Base-by-base conservation (phyloP, 768 basidiomycete species). In the Leucosporidium scottii region DNA sequence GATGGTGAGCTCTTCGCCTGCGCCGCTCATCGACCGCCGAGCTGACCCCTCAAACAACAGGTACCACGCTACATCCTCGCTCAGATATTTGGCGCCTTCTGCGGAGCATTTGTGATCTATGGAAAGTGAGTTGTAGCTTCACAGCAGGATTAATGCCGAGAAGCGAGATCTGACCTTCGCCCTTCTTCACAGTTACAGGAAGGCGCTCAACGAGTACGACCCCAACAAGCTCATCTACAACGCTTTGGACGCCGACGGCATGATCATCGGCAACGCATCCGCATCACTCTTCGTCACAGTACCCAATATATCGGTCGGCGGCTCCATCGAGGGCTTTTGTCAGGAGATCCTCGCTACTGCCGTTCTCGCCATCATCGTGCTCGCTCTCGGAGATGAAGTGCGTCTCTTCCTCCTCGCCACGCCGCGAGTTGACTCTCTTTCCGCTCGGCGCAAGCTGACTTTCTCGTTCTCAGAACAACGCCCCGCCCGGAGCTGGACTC, bases 321-420 rank as follows among this genome's bases (percentile, higher is more conserved):
- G 47, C 1, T 62, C 70, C 0, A 50, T 44, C 6, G n/a, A 65
- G 1, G 70, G 70, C 1, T 71, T 71, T 59, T 64, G 56, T 17
- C 70, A 71, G 25, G 70, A 71, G 20, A 31, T 71, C 9, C 36
- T 71, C 1, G 70, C 70, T 1, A 49, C 66, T 12, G 70, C 56
- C 2, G 57, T 71, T 6, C 18, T 71, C 10, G 56, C 61, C 17
- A 65, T 71, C 23, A 66, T 64, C 1, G 70, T 71, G 0, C 28
- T 71, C 0, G 70, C 70, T 4, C 66, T 71, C 4, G 70, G 70
- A 34, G 70, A 71, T 61, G 70, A 71, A 50, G 69, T 70, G n/a
- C n/a, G n/a, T n/a, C n/a, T n/a, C n/a, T n/a, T n/a, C n/a, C n/a
- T n/a, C n/a, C n/a, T n/a, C n/a, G n/a, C n/a, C n/a, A n/a, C n/a